A percentile compares a stretch with the other conserved stretches of the same genome.
Conservation (phyloP, 1,139 yeast species). For the Debaryomycetaceae sp. region DNA sequence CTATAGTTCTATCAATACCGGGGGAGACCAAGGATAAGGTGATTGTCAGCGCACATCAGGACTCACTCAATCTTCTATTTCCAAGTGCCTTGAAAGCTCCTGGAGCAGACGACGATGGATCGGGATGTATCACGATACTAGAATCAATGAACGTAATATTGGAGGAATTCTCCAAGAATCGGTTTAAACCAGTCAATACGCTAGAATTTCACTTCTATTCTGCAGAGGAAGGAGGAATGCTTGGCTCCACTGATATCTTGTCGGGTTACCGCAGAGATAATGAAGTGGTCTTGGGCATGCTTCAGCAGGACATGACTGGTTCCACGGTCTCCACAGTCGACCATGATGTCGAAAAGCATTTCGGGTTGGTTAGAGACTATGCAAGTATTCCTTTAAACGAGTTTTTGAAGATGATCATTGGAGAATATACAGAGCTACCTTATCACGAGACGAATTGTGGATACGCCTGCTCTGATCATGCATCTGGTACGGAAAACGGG, state of each 20-base stretch:
- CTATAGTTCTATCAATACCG: constrained; percentile 40
- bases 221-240: constrained; percentile 91
- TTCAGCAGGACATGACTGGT: constrained; percentile 97
- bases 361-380: constrained; percentile 79
- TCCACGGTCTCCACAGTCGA: constrained; percentile 56
- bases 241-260: constrained; percentile 83
- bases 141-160: constrained; percentile 69
- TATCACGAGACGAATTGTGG: constrained; percentile 79
- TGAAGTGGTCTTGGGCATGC: constrained; percentile 69
- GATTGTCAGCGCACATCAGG: constrained; percentile 88
- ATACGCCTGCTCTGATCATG: constrained; percentile 91
- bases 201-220: constrained; percentile 92
- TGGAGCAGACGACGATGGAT: constrained; percentile 95
- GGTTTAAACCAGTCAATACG: constrained; percentile 61
- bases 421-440: constrained; percentile 61
- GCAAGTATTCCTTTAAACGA: constrained; percentile 57
- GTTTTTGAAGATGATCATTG: constrained; percentile 60
- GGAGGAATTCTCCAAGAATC: constrained; percentile 29
- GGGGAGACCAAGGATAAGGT: constrained; percentile 42
- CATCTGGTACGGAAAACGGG: constrained; percentile 79
- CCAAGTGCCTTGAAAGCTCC: constrained; percentile 78
- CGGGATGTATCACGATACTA: constrained; percentile 77
- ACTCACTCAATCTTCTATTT: constrained; percentile 70
- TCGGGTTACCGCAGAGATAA: constrained; percentile 45
- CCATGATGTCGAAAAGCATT: constrained; percentile 60